phyloP scores from a whole-genome alignment of 2,329 filamentous ascomycete genomes.

The Exophiala spinifera region DNA sequence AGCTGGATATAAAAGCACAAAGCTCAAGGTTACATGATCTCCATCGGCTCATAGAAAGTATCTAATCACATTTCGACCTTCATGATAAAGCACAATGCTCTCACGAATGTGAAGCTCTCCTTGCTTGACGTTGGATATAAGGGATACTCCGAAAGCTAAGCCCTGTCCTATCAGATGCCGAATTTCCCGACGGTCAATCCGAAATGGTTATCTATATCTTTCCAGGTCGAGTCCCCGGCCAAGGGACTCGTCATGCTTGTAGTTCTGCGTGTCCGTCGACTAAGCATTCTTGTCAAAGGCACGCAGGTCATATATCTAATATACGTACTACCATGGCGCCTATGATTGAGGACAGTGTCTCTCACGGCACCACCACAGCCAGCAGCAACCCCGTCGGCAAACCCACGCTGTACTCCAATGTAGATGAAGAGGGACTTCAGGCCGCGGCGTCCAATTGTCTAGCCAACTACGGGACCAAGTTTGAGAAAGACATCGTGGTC shows the following conservation, averaged over 20 bases:
- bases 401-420: constrained; percentile 38
- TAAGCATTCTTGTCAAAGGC: not conserved
- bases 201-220: constrained; percentile 10
- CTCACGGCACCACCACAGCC: constrained; percentile 36
- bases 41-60: too few species aligned
- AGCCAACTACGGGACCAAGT: constrained; percentile 29
- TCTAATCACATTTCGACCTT: constrained; percentile 15
- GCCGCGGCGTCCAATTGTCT: constrained; percentile 35
- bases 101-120: constrained; percentile 1
- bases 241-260: too few species aligned
- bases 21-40: too few species aligned
- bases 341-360: constrained; percentile 26
- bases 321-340: constrained; percentile 23
- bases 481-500: constrained; percentile 42
- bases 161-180: too few species aligned
- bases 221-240: not conserved
- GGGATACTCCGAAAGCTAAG: not conserved
- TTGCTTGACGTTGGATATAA: constrained; percentile 2
- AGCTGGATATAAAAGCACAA: too few species aligned
- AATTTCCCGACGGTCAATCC: constrained; percentile 16
- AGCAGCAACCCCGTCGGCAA: constrained; percentile 36
- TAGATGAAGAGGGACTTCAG: constrained; percentile 21
- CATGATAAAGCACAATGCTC: not conserved
- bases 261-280: too few species aligned
- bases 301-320: too few species aligned